A percentile compares a stretch with the other conserved stretches of the same genome.
These are phyloP conservation scores for Tilletia walkeri DNA, from an alignment of 1,284 basidiomycete species.

Conservation along the genomic window DNA sequence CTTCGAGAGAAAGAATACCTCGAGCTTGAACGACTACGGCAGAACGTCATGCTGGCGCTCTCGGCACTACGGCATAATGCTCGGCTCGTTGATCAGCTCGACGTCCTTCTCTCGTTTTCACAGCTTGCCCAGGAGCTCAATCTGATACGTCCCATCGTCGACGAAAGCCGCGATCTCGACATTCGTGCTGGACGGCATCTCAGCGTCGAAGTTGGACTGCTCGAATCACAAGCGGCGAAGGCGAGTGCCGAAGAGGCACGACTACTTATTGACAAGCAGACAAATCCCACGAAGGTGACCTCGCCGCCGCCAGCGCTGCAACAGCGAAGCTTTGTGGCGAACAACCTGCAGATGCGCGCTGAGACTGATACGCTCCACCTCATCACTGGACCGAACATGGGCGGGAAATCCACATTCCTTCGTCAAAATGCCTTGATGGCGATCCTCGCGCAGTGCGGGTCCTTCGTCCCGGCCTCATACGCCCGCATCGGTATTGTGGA, in stretches of 20 bases:
- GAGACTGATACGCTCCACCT: conserved; percentile 67
- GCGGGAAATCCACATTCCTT: conserved; percentile 83
- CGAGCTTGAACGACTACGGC: conserved; percentile 42
- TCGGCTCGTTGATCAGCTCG: conserved; percentile 80
- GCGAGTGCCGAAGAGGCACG: not conserved
- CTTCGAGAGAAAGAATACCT: conserved; percentile 33
- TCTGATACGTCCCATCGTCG: conserved; percentile 72
- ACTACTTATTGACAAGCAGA: conserved; percentile 14
- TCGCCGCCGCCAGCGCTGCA: conserved; percentile 17
- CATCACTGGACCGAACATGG: conserved; percentile 96
- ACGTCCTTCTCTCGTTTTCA: conserved; percentile 79
- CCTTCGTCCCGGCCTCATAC: conserved; percentile 81
- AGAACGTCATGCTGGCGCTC: conserved; percentile 27
- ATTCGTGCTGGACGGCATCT: conserved; percentile 84
- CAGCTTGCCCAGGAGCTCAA: conserved; percentile 75
- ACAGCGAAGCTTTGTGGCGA: conserved; percentile 77
- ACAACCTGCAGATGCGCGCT: conserved; percentile 67
- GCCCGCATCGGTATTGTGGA: conserved; percentile 84
- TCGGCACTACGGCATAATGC: conserved; percentile 67
- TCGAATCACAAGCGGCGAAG: conserved; percentile 59
- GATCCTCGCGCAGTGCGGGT: conserved; percentile 87
- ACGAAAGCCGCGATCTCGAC: conserved; percentile 61
- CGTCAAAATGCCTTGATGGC: conserved; percentile 87
- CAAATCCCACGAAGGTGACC: conserved; percentile 2
- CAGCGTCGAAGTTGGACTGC: conserved; percentile 82